Evolutionary conservation across 2,329 filamentous ascomycete species (phyloP).

Genomic region (Aspergillus clavatus): DNA sequence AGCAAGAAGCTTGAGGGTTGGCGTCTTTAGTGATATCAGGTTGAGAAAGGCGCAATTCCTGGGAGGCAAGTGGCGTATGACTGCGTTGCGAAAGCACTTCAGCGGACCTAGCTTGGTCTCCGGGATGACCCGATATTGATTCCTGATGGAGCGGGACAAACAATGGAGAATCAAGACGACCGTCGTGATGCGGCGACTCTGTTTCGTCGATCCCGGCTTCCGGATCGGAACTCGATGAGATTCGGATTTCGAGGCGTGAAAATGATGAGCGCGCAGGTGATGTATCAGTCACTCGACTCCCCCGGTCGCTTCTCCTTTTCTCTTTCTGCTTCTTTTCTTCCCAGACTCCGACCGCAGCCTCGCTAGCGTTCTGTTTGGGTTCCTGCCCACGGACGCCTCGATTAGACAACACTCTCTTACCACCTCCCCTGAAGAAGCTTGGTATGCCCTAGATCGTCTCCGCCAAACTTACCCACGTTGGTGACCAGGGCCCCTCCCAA

Average conservation of each 20-base stretch:
- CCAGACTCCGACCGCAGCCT: slow-evolving; percentile 27
- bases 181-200: background rate
- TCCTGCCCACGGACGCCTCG: slow-evolving; percentile 18
- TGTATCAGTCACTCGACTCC: slow-evolving; percentile 7
- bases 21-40: background rate
- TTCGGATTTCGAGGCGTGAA: background rate
- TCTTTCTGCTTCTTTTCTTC: slow-evolving; percentile 19
- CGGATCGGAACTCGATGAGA: slow-evolving; percentile 1
- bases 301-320: slow-evolving; percentile 5
- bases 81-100: background rate
- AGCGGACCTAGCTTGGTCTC: background rate
- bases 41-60: background rate
- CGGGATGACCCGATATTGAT: slow-evolving; percentile 3
- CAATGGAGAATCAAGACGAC: slow-evolving; percentile 13
- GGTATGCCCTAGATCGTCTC: background rate
- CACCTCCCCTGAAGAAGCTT: background rate
- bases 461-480: slow-evolving; percentile 34
- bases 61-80: background rate
- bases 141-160: slow-evolving; percentile 13
- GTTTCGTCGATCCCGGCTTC: background rate
- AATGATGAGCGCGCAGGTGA: slow-evolving; percentile 1
- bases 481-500: slow-evolving; percentile 34
- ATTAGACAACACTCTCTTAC: background rate
- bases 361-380: slow-evolving; percentile 33
- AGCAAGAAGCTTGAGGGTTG: background rate